A percentile compares a stretch with the other conserved stretches of the same genome.
phyloP scores from a whole-genome alignment of 331 rosid species.

The Telfairia occidentalis region DNA sequence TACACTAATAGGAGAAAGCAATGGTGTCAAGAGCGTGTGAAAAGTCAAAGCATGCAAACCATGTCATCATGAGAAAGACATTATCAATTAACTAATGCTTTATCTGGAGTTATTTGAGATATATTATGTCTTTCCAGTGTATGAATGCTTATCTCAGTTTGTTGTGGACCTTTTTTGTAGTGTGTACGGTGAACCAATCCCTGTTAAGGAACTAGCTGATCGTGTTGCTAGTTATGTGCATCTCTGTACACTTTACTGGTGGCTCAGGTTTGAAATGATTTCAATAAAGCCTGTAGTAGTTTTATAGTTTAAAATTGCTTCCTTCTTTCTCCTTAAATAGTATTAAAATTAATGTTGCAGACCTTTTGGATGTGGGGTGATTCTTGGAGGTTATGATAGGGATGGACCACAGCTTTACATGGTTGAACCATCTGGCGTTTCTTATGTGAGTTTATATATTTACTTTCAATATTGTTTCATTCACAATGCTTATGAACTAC shows the following conservation, averaged over 20 bases:
- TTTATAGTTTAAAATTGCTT: conserved; percentile 16
- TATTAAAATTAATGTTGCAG: conserved; percentile 33
- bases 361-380: conserved; percentile 98
- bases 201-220: conserved; percentile 92
- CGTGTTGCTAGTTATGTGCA: conserved; percentile 98
- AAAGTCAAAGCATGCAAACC: neutral
- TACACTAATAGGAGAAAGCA: neutral
- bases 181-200: conserved; percentile 73
- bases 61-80: neutral
- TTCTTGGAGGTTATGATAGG: conserved; percentile 94
- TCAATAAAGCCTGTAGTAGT: neutral
- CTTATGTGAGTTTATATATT: conserved; percentile 53
- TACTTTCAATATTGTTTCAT: neutral
- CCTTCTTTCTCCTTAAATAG: conserved; percentile 2
- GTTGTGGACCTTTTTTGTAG: conserved; percentile 27
- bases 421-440: conserved; percentile 95
- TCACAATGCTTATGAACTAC: neutral
- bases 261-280: conserved; percentile 66
- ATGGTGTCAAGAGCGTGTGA: neutral
- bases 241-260: conserved; percentile 94
- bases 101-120: neutral
- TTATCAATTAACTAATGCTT: neutral
- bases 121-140: neutral
- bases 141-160: conserved; percentile 16
- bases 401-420: conserved; percentile 96